Evolutionary conservation across 2,329 filamentous ascomycete genomes (phyloP).

Genomic region (Pestalotiopsis sp.): DNA sequence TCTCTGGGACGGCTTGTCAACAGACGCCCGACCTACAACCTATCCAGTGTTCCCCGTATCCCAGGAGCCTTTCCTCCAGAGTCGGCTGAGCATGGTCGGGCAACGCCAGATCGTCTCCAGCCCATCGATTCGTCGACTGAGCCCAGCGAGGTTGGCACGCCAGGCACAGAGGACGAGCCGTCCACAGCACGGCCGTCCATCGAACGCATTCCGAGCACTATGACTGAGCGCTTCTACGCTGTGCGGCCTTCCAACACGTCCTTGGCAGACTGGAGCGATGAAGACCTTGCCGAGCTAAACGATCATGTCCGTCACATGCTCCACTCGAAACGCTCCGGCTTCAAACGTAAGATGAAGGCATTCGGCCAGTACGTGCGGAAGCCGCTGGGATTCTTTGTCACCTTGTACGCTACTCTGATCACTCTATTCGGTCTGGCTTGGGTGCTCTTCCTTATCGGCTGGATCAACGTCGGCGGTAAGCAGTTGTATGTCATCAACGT

Average conservation of each 20-base stretch:
- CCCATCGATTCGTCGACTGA: background rate
- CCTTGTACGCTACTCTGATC: slow-evolving; percentile 78
- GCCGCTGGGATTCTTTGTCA: slow-evolving; percentile 81
- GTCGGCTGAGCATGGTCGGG: background rate
- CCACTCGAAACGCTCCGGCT: slow-evolving; percentile 75
- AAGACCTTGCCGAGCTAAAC: slow-evolving; percentile 57
- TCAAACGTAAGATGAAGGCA: slow-evolving; percentile 77
- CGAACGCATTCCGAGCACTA: slow-evolving; percentile 50
- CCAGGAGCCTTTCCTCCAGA: slow-evolving; percentile 11
- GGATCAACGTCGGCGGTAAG: slow-evolving; percentile 77
- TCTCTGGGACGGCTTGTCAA: slow-evolving; percentile 77
- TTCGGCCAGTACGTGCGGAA: slow-evolving; percentile 78
- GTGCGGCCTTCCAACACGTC: slow-evolving; percentile 74
- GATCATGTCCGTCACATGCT: slow-evolving; percentile 87
- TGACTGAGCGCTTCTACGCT: slow-evolving; percentile 74
- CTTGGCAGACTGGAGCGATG: slow-evolving; percentile 72
- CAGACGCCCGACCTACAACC: slow-evolving; percentile 74
- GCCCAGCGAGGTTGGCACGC: slow-evolving; percentile 17
- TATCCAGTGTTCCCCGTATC: slow-evolving; percentile 49
- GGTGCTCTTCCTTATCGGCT: slow-evolving; percentile 89
- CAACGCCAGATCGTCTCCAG: background rate
- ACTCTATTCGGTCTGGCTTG: slow-evolving; percentile 83
- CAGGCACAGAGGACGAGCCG: slow-evolving; percentile 23
- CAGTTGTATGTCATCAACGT: slow-evolving; percentile 70
- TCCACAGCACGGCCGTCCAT: slow-evolving; percentile 22